Percentiles rank a stretch among this genome's conserved stretches.
phyloP scores from a whole-genome alignment of 805 yeast species.

The Maudiozyma serrabonitensis region DNA sequence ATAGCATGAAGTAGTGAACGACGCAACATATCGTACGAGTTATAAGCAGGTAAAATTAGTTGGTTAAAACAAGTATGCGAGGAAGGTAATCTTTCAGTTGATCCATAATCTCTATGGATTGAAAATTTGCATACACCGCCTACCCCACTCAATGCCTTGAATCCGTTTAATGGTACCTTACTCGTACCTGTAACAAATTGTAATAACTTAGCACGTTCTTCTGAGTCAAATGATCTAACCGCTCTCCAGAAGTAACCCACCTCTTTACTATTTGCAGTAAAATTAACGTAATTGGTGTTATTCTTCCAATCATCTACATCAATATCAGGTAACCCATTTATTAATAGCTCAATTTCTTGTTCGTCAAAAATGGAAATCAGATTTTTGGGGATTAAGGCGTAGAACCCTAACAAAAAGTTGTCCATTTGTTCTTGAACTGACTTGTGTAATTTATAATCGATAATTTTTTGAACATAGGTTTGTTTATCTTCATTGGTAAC shows the following conservation, averaged over 20 bases:
- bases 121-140: slow-evolving; percentile 78
- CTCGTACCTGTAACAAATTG: slow-evolving; percentile 98
- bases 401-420: slow-evolving; percentile 76
- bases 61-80: slow-evolving; percentile 97
- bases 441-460: slow-evolving; percentile 73
- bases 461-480: slow-evolving; percentile 78
- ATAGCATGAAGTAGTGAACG: slow-evolving; percentile 75
- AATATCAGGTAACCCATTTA: slow-evolving; percentile 92
- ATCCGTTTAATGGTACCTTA: slow-evolving; percentile 91
- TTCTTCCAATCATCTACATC: slow-evolving; percentile 94
- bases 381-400: slow-evolving; percentile 79
- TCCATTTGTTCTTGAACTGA: slow-evolving; percentile 85
- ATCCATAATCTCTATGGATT: slow-evolving; percentile 82
- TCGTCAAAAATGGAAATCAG: slow-evolving; percentile 84
- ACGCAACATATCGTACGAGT: slow-evolving; percentile 74
- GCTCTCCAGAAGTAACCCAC: slow-evolving; percentile 98
- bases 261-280: slow-evolving; percentile 73
- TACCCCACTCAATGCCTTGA: slow-evolving; percentile 80
- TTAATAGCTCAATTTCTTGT: slow-evolving; percentile 84
- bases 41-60: slow-evolving; percentile 87
- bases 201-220: slow-evolving; percentile 84
- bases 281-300: slow-evolving; percentile 72
- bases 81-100: slow-evolving; percentile 79
- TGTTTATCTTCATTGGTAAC: slow-evolving; percentile 88
- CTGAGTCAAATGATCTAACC: slow-evolving; percentile 84